Evolutionary conservation across 2,329 filamentous ascomycete genomes (phyloP), one percentile per base, ranked within the genome.

Genomic region (Fusarium protoensiforme): DNA sequence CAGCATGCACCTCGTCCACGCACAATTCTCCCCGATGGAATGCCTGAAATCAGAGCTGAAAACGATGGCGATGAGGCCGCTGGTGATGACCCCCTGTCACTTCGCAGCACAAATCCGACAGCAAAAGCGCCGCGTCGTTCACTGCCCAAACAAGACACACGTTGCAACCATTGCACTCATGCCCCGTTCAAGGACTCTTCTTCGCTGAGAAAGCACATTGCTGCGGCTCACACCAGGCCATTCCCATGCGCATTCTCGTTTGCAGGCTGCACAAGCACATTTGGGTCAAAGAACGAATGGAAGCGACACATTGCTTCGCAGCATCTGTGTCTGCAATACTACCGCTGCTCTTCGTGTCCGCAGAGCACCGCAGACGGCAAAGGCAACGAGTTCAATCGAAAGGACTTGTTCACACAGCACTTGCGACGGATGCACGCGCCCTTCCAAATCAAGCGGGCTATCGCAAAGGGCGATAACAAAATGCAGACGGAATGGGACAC

Each of bases 201-300:
- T 0, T 91, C 91, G 0, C 81, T 92, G 39, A 86, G 90, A 35
- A 92, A 92, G 75, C 91, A 93, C 75, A 88, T 92, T 57, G 90
- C 91, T 7, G 90, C 91, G 2, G 90, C 90, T 3, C 92, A 93
- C 71, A 93, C 91, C 0, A 87, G 91, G 22, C 91, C 92, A 0
- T 98, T 98, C 77, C 91, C 92, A 0, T 99, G 96, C 79, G 93
- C 94, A 4, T 96, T 98, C 79, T 91, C 92, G 1, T 92, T 92
- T 77, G 97, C 96, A 43, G 94, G 93, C 20, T 99, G 96, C 81
- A 85, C 84, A 0, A 95, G 94, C 75, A 94, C 91, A 0, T 98
- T 98, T 80, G 92, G 92, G 2, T 96, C 94, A 18, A 98, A 98
- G 83, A 98, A 98, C 79, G 96, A 98, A 81, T 99, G 96, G 96